Evolutionary conservation across 805 yeast species (phyloP).

Genomic region (Metschnikowia hibisci): DNA sequence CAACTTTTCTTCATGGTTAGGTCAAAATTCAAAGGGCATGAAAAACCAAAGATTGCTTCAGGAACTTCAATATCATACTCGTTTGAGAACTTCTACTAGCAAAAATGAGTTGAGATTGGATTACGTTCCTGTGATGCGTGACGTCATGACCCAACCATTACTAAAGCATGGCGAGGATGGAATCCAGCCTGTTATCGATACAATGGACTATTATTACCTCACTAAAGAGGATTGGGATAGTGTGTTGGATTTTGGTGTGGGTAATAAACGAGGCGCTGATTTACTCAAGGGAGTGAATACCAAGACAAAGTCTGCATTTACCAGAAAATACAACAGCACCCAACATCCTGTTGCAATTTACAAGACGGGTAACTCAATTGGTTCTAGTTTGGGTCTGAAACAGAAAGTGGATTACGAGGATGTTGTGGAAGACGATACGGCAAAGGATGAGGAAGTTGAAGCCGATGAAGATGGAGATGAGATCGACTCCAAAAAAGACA

Average conservation of each 20-base stretch:
- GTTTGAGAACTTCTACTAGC: conserved; percentile 74
- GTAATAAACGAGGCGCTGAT: conserved; percentile 40
- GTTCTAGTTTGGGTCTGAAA: conserved; percentile 19
- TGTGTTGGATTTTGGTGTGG: conserved; percentile 79
- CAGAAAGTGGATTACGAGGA: conserved; percentile 66
- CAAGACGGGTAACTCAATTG: conserved; percentile 62
- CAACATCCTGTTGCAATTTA: conserved; percentile 85
- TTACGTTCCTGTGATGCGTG: conserved; percentile 63
- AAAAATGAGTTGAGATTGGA: conserved; percentile 70
- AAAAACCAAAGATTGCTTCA: conserved; percentile 78
- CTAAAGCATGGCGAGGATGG: conserved; percentile 55
- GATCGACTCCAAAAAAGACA: conserved; percentile 56
- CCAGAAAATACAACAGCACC: conserved; percentile 71
- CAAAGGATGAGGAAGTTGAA: conserved; percentile 42
- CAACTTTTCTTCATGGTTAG: conserved; percentile 82
- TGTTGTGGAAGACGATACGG: conserved; percentile 59
- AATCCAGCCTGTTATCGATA: conserved; percentile 57
- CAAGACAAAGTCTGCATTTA: conserved; percentile 78
- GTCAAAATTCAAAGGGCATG: conserved; percentile 80
- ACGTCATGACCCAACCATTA: conserved; percentile 58
- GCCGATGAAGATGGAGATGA: conserved; percentile 41
- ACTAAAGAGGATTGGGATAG: conserved; percentile 92
- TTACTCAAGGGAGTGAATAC: conserved; percentile 64
- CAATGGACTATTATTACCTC: conserved; percentile 80
- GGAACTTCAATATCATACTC: conserved; percentile 83